Conservation (phyloP, 768 basidiomycete genomes). For the Solioccasus polychromus region DNA sequence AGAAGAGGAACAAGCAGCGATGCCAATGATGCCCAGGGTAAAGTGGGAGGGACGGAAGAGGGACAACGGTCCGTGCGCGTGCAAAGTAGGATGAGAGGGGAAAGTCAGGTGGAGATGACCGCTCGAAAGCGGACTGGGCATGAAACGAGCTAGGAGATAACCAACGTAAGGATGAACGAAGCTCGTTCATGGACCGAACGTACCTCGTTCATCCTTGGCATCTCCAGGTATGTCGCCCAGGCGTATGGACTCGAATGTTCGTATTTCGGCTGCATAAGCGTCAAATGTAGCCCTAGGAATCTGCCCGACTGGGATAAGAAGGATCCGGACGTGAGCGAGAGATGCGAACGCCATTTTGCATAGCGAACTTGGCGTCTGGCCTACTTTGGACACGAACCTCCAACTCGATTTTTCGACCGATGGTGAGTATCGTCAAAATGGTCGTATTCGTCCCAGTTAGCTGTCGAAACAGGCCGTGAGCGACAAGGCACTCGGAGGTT, state of each 20-base stretch:
- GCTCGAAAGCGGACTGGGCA: slow-evolving; percentile 71
- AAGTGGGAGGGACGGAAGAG: slow-evolving; percentile 80
- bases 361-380: slow-evolving; percentile 2
- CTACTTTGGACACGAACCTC: slow-evolving; percentile 19
- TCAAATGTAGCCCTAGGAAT: slow-evolving; percentile 71
- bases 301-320: slow-evolving; percentile 82
- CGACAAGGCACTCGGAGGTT: slow-evolving; percentile 77
- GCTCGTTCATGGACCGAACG: slow-evolving; percentile 15
- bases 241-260: slow-evolving; percentile 67
- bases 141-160: slow-evolving; percentile 62
- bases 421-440: slow-evolving; percentile 21
- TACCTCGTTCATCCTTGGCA: slow-evolving; percentile 73
- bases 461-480: slow-evolving; percentile 55
- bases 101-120: slow-evolving; percentile 82
- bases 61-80: slow-evolving; percentile 62
- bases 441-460: slow-evolving; percentile 1
- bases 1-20: slow-evolving; percentile 65
- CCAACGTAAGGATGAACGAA: neutral
- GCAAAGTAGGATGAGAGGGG: slow-evolving; percentile 70
- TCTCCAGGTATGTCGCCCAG: slow-evolving; percentile 83
- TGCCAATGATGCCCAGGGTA: slow-evolving; percentile 84
- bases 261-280: slow-evolving; percentile 69
- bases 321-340: slow-evolving; percentile 79
- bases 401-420: neutral
- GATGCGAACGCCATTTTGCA: slow-evolving; percentile 74